Evolutionary conservation across 2,329 filamentous ascomycete species (phyloP).

Genomic region (Fusarium longipes): DNA sequence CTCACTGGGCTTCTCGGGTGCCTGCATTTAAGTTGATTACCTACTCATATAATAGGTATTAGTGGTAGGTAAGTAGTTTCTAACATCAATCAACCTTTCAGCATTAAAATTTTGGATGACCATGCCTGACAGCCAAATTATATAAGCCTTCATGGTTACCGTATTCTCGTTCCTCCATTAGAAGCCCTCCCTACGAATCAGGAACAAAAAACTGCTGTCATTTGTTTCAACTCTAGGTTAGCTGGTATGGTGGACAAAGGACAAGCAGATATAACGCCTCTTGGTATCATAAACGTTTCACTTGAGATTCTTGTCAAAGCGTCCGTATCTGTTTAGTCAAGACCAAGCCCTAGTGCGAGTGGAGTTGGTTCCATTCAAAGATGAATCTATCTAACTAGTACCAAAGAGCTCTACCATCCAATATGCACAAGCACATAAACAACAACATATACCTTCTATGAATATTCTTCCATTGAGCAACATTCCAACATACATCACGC

Average conservation of each 20-base stretch:
- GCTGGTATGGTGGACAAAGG: neutral
- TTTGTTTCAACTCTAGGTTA: neutral
- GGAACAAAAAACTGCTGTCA: neutral
- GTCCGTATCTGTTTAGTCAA: neutral
- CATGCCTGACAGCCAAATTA: neutral
- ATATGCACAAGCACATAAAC: neutral
- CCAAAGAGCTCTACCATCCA: neutral
- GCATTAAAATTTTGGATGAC: neutral
- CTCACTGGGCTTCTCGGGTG: neutral
- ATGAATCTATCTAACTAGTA: neutral
- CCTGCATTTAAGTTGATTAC: neutral
- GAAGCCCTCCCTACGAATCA: neutral
- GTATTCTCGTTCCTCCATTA: neutral
- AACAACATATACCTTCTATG: neutral
- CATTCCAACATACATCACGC: constrained; percentile 39
- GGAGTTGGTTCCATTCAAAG: constrained; percentile 19
- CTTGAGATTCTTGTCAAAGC: neutral
- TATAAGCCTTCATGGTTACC: neutral
- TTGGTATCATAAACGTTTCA: constrained; percentile 21
- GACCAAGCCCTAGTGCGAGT: neutral
- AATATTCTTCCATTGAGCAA: neutral
- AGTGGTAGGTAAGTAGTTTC: too few relatives aligned
- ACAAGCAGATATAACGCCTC: neutral
- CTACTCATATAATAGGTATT: too few relatives aligned
- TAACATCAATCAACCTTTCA: neutral